Evolutionary conservation across 495 filamentous ascomycete genomes (phyloP), one percentile per base, ranked within the genome.

Genomic region (Podospora pseudoanserina): DNA sequence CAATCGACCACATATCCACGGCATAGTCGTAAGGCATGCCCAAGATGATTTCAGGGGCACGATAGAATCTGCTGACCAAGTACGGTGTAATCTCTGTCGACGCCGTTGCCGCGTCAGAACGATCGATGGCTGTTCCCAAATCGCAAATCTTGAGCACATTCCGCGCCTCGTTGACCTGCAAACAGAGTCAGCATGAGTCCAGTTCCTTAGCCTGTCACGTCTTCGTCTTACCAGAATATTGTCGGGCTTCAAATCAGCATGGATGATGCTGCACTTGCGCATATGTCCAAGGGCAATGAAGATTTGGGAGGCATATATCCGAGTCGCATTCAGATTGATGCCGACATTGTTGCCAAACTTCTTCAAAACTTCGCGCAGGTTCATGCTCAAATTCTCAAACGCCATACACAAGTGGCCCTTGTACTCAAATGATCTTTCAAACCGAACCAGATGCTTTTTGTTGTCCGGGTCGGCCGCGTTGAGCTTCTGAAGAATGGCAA

Each of bases 1-100:
- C 95, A 71, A 97, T 91, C 15, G 94, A 94, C 95, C 95, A 99
- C 78, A 97, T 89, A 77, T 99, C 95, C 74, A 98, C 92, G 34
- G 91, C 92, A 75, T 92, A 96, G 77, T 96, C 93, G 77, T 94
- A 96, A 26, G 89, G 89, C 79, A 97, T 91, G n/a, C 94, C 95
- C 1, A 98, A 86, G 65, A 99, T 97, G 75, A 99, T 92, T 78
- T 99, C 95, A 3, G 95, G 95, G 3, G 96, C 95, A 61, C 95
- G 90, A 79, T 99, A 99, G 80, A 97, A 99, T 60, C 95, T 89
- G 80, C 92, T 96, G 76, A 97, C 93, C 18, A 98, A 88, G 73
- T 97, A 98, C 20, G 92, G 92, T 0, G 92, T 94, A 67, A 94
- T 92, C 73, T 97, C 93, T 66, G 91, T 94, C n/a, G 82, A 79